A percentile compares a stretch with the other conserved stretches of the same genome.
phyloP scores from a whole-genome alignment of 1,284 basidiomycete genomes.

The Cutaneotrichosporon mucoides region DNA sequence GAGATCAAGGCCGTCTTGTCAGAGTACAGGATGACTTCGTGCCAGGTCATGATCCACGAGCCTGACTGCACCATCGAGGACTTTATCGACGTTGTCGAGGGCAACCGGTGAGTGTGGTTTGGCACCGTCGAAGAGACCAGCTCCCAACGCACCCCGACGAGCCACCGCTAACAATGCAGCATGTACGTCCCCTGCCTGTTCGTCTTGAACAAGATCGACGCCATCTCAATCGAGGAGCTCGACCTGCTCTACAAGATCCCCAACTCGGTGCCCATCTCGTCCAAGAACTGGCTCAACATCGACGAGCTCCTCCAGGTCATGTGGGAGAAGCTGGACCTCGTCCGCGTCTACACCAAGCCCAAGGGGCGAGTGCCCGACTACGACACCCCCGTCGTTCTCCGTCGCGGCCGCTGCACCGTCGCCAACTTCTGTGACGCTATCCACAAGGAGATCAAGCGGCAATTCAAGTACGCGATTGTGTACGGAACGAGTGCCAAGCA shows the following conservation, averaged over 20 bases:
- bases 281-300: slow-evolving; percentile 76
- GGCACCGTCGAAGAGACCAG: not conserved
- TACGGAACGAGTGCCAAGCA: slow-evolving; percentile 97
- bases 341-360: slow-evolving; percentile 75
- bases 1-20: slow-evolving; percentile 94
- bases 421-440: slow-evolving; percentile 78
- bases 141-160: no score
- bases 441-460: slow-evolving; percentile 50
- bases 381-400: slow-evolving; percentile 61
- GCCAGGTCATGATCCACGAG: slow-evolving; percentile 91
- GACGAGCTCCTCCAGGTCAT: slow-evolving; percentile 88
- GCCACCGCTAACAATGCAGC: slow-evolving; percentile 49
- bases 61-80: slow-evolving; percentile 93
- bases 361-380: slow-evolving; percentile 89
- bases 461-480: slow-evolving; percentile 62
- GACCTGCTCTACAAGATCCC: slow-evolving; percentile 83
- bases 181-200: slow-evolving; percentile 92
- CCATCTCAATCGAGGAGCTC: slow-evolving; percentile 96
- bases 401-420: slow-evolving; percentile 55
- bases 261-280: slow-evolving; percentile 78
- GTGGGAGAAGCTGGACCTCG: slow-evolving; percentile 68
- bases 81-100: slow-evolving; percentile 93
- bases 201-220: slow-evolving; percentile 82
- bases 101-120: slow-evolving; percentile 62
- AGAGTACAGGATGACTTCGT: slow-evolving; percentile 85